Percentiles rank a stretch among this genome's conserved stretches.
These are phyloP conservation scores for Daedalea quercina DNA, from an alignment of 768 basidiomycete species.

Conservation along the genomic window DNA sequence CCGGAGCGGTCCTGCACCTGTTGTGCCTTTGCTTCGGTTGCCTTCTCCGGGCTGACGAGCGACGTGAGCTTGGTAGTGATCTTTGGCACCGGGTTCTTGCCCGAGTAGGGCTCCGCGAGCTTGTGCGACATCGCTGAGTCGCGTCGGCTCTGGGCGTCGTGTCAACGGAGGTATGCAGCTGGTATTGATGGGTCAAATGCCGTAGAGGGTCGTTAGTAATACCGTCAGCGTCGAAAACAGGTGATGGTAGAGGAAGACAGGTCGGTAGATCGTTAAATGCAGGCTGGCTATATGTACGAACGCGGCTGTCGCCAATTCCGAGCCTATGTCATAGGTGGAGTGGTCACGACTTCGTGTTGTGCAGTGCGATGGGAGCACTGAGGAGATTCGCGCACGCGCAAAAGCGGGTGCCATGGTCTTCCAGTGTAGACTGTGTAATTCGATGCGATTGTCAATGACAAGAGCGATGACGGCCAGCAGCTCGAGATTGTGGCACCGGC, in stretches of 20 bases:
- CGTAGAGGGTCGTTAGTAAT: too few species aligned
- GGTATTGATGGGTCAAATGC: too few species aligned
- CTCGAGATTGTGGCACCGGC: too few species aligned
- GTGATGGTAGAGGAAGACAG: not conserved
- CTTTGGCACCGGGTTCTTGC: conserved; percentile 26
- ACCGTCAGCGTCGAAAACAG: not conserved
- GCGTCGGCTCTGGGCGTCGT: too few species aligned
- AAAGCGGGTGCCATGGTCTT: too few species aligned
- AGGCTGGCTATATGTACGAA: not conserved
- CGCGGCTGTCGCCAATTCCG: not conserved
- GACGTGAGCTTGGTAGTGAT: conserved; percentile 23
- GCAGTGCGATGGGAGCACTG: too few species aligned
- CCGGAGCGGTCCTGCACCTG: conserved; percentile 20
- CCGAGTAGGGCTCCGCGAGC: conserved; percentile 24
- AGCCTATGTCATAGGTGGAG: not conserved
- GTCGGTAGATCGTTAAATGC: not conserved
- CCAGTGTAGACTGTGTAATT: too few species aligned
- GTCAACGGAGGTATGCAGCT: too few species aligned
- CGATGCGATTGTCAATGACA: too few species aligned
- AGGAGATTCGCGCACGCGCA: too few species aligned
- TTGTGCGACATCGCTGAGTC: conserved; percentile 21
- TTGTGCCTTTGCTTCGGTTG: conserved; percentile 24
- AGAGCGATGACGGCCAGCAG: too few species aligned
- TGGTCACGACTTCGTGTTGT: not conserved
- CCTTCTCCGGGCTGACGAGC: conserved; percentile 23